Base-by-base conservation (phyloP, 192 early-diverging fungal species). In the Mortierella claussenii region DNA sequence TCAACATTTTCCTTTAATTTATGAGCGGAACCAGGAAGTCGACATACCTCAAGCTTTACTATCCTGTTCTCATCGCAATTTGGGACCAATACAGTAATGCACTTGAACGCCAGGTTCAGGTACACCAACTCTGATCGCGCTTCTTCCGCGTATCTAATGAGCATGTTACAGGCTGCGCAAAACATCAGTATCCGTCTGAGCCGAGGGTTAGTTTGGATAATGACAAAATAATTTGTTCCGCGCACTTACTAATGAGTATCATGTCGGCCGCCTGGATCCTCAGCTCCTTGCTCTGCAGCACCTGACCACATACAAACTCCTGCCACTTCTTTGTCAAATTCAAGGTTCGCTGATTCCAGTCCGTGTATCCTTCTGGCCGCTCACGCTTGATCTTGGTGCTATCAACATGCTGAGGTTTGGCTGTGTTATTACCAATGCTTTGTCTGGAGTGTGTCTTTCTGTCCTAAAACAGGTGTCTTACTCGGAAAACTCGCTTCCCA, bases 101-200 rank as follows among this genome's bases (percentile, higher is more conserved):
- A 62, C 32, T 57, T 71, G 32, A 62, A 60, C 1, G 69, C 48
- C 2, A 57, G 7, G 21, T 63, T 63, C 34, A 71, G 23, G 33
- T 56, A 71, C 0, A 33, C 52, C 30, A 56, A 67, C 11, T 76
- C 73, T 17, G 63, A 55, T 13, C 54, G 37, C 0, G 73, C 55
- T 8, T 57, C 59, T 15, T 61, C 46, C 18, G 59, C 64, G 33
- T 55, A 76, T 7, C 43, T 45, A 34, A 60, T 28, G 10, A 76
- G 26, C 53, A 76, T 67, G 31, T 76, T 76, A 45, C 64, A 67
- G 18, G 67, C 73, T 76, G 42, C 3, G n/a, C n/a, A n/a, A n/a
- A n/a, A n/a, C n/a, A n/a, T n/a, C n/a, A n/a, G n/a, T n/a, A n/a
- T n/a, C n/a, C n/a, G n/a, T n/a, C n/a, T n/a, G n/a, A n/a, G n/a